A percentile compares a stretch with the other conserved stretches of the same genome.
phyloP scores from a whole-genome alignment of 1,284 basidiomycete genomes.

The Hemileccinum hortonii region DNA sequence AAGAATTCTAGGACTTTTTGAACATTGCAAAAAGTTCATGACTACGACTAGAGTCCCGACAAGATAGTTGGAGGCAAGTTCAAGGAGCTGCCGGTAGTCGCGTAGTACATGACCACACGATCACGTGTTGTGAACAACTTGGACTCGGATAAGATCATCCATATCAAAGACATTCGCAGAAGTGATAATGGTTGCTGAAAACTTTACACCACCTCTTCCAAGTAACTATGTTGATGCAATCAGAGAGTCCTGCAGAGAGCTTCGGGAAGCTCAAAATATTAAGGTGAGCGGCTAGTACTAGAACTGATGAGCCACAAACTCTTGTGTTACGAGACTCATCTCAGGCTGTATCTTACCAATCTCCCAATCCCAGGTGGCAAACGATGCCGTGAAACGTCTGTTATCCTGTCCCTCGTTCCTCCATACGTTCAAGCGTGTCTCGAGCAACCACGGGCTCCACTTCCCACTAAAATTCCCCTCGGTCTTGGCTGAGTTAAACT shows the following conservation, averaged over 20 bases:
- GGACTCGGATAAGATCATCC: conserved; percentile 15
- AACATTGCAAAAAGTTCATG: conserved; percentile 19
- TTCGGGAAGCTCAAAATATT: conserved; percentile 46
- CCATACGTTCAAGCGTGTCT: conserved; percentile 60
- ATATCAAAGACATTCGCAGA: too few species aligned
- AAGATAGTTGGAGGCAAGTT: too few species aligned
- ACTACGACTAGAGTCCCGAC: background rate
- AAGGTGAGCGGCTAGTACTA: conserved; percentile 41
- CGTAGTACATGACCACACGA: conserved; percentile 1
- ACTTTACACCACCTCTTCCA: conserved; percentile 38
- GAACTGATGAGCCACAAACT: background rate
- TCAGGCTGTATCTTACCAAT: conserved; percentile 17
- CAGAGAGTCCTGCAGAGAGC: conserved; percentile 46
- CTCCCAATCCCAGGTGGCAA: conserved; percentile 48
- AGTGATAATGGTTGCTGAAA: conserved; percentile 15
- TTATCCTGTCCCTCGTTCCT: conserved; percentile 65
- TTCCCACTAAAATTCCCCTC: conserved; percentile 77
- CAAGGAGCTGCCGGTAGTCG: too few species aligned
- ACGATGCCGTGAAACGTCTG: conserved; percentile 56
- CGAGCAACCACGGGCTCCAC: conserved; percentile 61
- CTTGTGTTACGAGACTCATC: background rate
- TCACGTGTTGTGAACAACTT: too few species aligned
- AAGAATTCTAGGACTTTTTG: conserved; percentile 9
- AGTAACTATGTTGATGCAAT: conserved; percentile 51
- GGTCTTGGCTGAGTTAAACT: conserved; percentile 67